Evolutionary conservation across 2,329 filamentous ascomycete genomes (phyloP).

Genomic region (Aspergillus sp.): DNA sequence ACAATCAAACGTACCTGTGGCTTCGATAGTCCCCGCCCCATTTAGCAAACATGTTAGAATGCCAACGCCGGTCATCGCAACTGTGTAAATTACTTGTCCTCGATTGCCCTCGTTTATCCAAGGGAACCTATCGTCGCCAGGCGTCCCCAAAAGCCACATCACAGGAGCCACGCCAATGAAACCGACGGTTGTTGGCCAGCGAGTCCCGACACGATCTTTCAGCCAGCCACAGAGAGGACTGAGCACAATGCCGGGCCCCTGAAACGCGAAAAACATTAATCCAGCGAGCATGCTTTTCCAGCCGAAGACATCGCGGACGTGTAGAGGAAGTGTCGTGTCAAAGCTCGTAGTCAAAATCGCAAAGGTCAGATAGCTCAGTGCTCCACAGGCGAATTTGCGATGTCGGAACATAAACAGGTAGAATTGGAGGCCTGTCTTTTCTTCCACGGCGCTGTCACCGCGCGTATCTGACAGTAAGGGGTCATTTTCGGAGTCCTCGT

Average conservation of each 20-base stretch:
- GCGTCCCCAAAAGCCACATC: slow-evolving; percentile 28
- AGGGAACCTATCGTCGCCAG: slow-evolving; percentile 27
- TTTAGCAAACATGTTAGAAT: slow-evolving; percentile 25
- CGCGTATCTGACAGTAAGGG: slow-evolving; percentile 6
- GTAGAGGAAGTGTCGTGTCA: slow-evolving; percentile 57
- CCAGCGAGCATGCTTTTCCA: slow-evolving; percentile 58
- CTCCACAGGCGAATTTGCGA: slow-evolving; percentile 42
- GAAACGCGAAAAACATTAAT: slow-evolving; percentile 57
- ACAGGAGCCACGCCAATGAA: slow-evolving; percentile 23
- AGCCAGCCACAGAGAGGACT: slow-evolving; percentile 58
- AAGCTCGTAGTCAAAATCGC: slow-evolving; percentile 54
- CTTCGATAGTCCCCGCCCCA: slow-evolving; percentile 29
- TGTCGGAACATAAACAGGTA: slow-evolving; percentile 44
- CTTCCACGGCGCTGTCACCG: not conserved
- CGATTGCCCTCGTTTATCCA: slow-evolving; percentile 20
- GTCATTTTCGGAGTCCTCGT: slow-evolving; percentile 5
- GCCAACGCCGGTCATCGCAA: slow-evolving; percentile 20
- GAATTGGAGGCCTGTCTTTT: slow-evolving; percentile 13
- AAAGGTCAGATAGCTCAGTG: slow-evolving; percentile 47
- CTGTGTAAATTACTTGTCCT: slow-evolving; percentile 24
- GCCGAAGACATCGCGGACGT: slow-evolving; percentile 52
- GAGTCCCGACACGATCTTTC: slow-evolving; percentile 26
- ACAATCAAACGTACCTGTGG: slow-evolving; percentile 24
- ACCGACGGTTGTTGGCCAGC: slow-evolving; percentile 23
- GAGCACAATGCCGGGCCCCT: slow-evolving; percentile 58